Base-by-base conservation (phyloP, 805 yeast genomes). In the Candida maltosa region DNA sequence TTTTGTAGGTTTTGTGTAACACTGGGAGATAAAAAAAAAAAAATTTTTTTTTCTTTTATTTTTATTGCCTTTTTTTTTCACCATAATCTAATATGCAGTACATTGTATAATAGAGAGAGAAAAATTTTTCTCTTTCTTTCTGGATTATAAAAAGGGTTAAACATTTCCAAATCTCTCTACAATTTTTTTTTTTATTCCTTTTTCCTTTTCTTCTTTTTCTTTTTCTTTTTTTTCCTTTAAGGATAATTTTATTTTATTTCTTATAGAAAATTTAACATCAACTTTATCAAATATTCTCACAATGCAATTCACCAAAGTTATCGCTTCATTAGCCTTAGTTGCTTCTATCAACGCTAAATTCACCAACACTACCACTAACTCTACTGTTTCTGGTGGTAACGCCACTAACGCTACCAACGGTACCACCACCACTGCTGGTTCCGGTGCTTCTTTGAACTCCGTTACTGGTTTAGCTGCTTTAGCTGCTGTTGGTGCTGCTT, bases 401-500 rank as follows among this genome's bases (percentile, higher is more conserved):
- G 6, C 10, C 10, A 7, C 10, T 20, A 20, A 10, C 9, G 29
- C 29, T 7, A 7, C 10, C 6, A 12, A 22, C 25, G 25, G 12
- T 11, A 12, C 12, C 25, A 22, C 25, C 25, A 22, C 11, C 25
- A 22, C 25, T 11, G 25, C 25, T 22, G 25, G 25, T 22, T 11
- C 25, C n/a, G n/a, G n/a, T 31, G 33, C 21, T 31, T 26, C 21
- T 16, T 16, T 15, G 23, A 31, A 31, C 33, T 21, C 33, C 8
- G 20, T 25, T 24, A 28, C 12, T 14, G 35, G 27, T 32, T 29
- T 10, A 32, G 49, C 39, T 32, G 47, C 37, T 26, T 43, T 41
- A 19, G 49, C 41, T 28, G 51, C 49, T 26, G 40, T 31, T 30
- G 51, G 43, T 38, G 48, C 38, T 34, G 44, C 46, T 29, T 43